phyloP scores from a whole-genome alignment of 208 protist species.

The Zelonia costaricensis region DNA sequence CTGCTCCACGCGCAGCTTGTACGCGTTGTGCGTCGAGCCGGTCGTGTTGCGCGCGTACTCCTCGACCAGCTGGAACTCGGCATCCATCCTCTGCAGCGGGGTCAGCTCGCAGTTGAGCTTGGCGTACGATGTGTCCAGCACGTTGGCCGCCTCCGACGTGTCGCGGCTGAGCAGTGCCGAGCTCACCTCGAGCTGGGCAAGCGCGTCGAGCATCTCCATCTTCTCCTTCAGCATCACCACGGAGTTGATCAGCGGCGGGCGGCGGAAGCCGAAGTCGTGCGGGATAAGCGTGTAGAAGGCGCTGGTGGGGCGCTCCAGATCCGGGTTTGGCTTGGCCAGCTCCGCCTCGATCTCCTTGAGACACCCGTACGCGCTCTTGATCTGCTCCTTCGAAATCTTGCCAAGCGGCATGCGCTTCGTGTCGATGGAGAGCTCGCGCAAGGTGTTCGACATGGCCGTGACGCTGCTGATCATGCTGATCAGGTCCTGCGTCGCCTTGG shows the following conservation, averaged over 20 bases:
- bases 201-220: slow-evolving; percentile 77
- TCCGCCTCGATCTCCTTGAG: slow-evolving; percentile 64
- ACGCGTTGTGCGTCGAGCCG: slow-evolving; percentile 64
- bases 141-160: slow-evolving; percentile 33
- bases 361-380: slow-evolving; percentile 49
- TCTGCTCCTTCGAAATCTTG: slow-evolving; percentile 80
- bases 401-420: slow-evolving; percentile 80
- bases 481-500: slow-evolving; percentile 42
- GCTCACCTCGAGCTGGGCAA: slow-evolving; percentile 83
- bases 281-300: slow-evolving; percentile 87
- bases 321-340: slow-evolving; percentile 46
- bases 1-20: slow-evolving; percentile 52
- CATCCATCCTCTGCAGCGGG: slow-evolving; percentile 24
- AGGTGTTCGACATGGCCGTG: slow-evolving; percentile 57
- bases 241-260: slow-evolving; percentile 60
- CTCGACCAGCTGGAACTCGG: slow-evolving; percentile 53
- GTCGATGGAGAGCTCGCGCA: slow-evolving; percentile 81
- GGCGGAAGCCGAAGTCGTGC: slow-evolving; percentile 69
- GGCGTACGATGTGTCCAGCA: slow-evolving; percentile 63
- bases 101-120: slow-evolving; percentile 49
- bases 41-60: slow-evolving; percentile 76
- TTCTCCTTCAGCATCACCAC: slow-evolving; percentile 64
- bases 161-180: slow-evolving; percentile 46
- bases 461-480: slow-evolving; percentile 68
- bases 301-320: slow-evolving; percentile 43